phyloP scores from a whole-genome alignment of 192 early-diverging fungal genomes.

The Coemansia sp. region DNA sequence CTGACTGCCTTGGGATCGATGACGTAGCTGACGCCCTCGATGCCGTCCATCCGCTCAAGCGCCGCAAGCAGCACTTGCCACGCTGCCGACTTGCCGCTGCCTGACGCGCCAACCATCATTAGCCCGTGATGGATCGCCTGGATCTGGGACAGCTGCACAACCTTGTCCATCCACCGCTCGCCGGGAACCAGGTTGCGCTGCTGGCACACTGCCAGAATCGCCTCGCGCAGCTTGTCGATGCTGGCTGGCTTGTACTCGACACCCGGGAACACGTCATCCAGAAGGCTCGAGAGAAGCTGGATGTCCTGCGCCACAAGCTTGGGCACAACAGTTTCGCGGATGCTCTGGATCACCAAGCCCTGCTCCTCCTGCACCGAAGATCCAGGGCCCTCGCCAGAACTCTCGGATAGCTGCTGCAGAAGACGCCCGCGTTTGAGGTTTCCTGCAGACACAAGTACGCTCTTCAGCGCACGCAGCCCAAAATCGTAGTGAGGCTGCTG shows the following conservation, averaged over 20 bases:
- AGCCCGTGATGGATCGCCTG: conserved; percentile 98
- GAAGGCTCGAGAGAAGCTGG: conserved; percentile 77
- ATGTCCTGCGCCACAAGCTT: conserved; percentile 99
- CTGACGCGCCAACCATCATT: conserved; percentile 99
- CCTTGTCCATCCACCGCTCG: conserved; percentile 92
- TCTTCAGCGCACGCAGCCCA: conserved; percentile 97
- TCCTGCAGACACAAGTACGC: conserved; percentile 99
- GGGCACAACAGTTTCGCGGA: conserved; percentile 95
- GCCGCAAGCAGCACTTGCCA: conserved; percentile 93
- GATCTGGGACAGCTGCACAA: conserved; percentile 97
- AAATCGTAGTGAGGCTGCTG: conserved; percentile 99
- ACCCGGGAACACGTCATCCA: conserved; percentile 94
- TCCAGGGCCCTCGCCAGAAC: conserved; percentile 42
- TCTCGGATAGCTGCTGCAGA: conserved; percentile 31
- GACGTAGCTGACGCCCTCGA: conserved; percentile 90
- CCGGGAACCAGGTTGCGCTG: conserved; percentile 75
- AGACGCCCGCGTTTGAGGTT: conserved; percentile 91
- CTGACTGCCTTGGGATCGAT: conserved; percentile 99
- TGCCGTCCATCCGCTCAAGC: conserved; percentile 81
- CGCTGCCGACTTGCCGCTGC: conserved; percentile 93
- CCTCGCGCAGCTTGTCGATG: conserved; percentile 71
- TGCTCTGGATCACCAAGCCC: conserved; percentile 92
- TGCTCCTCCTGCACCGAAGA: conserved; percentile 79
- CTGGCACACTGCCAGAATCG: conserved; percentile 75
- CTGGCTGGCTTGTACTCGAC: conserved; percentile 81